phyloP scores from a whole-genome alignment of 164 flowering plant genomes.

The Brasenia schreberi region DNA sequence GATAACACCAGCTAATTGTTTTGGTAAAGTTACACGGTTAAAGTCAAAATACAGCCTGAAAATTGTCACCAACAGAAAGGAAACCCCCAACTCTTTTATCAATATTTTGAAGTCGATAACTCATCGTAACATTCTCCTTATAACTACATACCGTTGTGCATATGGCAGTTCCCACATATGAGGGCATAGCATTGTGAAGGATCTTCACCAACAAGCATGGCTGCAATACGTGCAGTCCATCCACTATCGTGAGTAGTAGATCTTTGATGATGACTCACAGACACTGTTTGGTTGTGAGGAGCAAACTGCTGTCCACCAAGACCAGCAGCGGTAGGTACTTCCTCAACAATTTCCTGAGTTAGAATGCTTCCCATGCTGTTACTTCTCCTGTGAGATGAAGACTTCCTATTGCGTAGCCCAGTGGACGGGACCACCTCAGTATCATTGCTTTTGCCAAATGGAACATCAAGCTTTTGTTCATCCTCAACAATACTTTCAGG shows the following conservation, averaged over 20 bases:
- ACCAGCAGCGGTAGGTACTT: slow-evolving; percentile 15
- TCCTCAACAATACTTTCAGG: slow-evolving; percentile 61
- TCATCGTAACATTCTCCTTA: not conserved
- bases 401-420: slow-evolving; percentile 69
- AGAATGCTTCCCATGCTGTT: slow-evolving; percentile 31
- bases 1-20: no score
- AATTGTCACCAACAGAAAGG: no score
- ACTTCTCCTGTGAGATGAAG: slow-evolving; percentile 21
- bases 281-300: slow-evolving; percentile 25
- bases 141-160: slow-evolving; percentile 66
- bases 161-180: slow-evolving; percentile 91
- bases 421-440: slow-evolving; percentile 42
- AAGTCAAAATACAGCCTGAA: no score
- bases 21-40: no score
- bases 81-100: no score
- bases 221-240: slow-evolving; percentile 84
- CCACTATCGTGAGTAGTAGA: slow-evolving; percentile 42
- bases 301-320: slow-evolving; percentile 13
- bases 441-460: slow-evolving; percentile 69
- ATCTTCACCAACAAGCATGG: slow-evolving; percentile 91
- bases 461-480: slow-evolving; percentile 20
- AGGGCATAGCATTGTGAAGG: slow-evolving; percentile 88
- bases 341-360: slow-evolving; percentile 23
- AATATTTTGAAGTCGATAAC: not conserved
- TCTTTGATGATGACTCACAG: slow-evolving; percentile 47